Conservation (phyloP, 176 grass and related monocot genomes). For the Triticum monococcum region DNA sequence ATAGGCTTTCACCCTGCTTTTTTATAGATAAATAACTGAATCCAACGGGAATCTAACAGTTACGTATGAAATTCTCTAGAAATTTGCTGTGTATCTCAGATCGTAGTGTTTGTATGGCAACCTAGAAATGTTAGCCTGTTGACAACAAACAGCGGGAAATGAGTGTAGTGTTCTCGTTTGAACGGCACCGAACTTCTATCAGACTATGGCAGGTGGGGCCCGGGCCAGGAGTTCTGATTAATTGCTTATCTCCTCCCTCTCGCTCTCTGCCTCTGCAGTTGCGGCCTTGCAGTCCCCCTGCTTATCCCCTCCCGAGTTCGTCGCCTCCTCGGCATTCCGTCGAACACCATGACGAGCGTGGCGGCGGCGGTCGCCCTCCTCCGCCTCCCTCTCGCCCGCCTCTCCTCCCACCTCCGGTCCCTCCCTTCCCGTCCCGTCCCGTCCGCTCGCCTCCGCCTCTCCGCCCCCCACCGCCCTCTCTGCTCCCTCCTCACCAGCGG, state of each 20-base stretch:
- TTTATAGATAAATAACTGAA: neutral
- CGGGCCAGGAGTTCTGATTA: neutral
- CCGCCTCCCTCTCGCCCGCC: conserved; percentile 45
- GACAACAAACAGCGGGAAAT: neutral
- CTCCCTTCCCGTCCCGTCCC: neutral
- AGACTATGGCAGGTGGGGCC: neutral
- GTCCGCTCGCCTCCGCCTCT: conserved; percentile 24
- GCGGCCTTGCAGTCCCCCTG: neutral
- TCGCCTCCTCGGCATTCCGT: conserved; percentile 30
- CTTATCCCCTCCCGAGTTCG: conserved; percentile 13
- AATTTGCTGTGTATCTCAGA: neutral
- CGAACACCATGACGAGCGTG: conserved; percentile 44
- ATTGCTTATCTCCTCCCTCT: neutral
- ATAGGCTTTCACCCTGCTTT: no score
- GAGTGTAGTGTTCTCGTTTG: neutral
- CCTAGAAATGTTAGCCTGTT: neutral
- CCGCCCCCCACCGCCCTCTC: neutral
- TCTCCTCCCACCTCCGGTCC: conserved; percentile 28
- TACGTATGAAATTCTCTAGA: no score
- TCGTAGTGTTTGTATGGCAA: neutral
- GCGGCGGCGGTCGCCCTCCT: conserved; percentile 45
- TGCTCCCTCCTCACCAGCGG: conserved; percentile 27
- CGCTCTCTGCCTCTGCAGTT: neutral
- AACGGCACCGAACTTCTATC: neutral
- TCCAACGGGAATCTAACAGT: neutral